phyloP scores from a whole-genome alignment of 352 stramenopile genomes.

The Phytophthora melonis region DNA sequence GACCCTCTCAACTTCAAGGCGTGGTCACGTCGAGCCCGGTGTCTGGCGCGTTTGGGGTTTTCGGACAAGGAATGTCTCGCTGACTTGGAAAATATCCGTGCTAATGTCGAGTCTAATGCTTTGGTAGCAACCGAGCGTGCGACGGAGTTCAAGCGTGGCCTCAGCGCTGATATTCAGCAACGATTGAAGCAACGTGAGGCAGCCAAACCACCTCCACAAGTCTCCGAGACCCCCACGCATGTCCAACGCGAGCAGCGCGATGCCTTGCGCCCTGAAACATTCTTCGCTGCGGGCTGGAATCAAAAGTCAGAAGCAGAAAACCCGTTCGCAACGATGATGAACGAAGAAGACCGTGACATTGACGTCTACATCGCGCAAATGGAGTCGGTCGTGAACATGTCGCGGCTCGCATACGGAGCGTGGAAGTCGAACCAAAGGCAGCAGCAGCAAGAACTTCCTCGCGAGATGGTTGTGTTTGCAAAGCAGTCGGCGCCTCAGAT shows the following conservation, averaged over 20 bases:
- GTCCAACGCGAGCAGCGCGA: not conserved
- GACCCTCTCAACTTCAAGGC: slow-evolving; percentile 41
- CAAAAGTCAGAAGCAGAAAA: not conserved
- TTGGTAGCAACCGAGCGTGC: not conserved
- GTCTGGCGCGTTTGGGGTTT: slow-evolving; percentile 24
- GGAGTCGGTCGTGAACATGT: slow-evolving; percentile 24
- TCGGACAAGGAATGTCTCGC: slow-evolving; percentile 5
- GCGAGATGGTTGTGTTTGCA: slow-evolving; percentile 24
- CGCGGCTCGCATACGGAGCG: not conserved
- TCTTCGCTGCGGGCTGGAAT: not conserved
- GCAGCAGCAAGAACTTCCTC: slow-evolving; percentile 8
- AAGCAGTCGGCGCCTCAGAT: slow-evolving; percentile 18
- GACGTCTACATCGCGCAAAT: slow-evolving; percentile 37
- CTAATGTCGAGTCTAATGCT: slow-evolving; percentile 5
- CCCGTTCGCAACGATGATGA: not conserved
- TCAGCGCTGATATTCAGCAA: slow-evolving; percentile 13
- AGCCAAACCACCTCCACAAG: not conserved
- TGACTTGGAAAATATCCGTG: slow-evolving; percentile 20
- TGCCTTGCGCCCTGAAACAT: not conserved
- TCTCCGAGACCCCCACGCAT: not conserved
- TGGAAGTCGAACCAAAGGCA: not conserved
- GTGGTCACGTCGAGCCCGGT: slow-evolving; percentile 31
- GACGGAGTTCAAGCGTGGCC: slow-evolving; percentile 17
- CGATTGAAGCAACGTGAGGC: not conserved
- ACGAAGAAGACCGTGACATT: slow-evolving; percentile 15